Conservation (phyloP, 768 basidiomycete species). For the Russula foetens region DNA sequence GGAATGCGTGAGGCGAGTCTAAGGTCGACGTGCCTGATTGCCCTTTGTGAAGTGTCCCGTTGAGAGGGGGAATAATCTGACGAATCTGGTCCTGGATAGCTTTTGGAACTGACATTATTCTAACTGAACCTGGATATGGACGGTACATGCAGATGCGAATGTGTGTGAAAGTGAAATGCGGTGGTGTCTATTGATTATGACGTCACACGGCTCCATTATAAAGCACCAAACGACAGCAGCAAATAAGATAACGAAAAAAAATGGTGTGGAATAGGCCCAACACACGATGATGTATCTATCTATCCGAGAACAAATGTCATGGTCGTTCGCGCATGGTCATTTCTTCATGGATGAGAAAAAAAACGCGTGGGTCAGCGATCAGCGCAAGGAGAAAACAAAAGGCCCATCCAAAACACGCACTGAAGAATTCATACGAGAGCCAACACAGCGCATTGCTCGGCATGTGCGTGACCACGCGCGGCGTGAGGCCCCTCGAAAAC, state of each 20-base stretch:
- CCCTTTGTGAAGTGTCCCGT: slow-evolving; percentile 86
- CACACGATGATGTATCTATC: slow-evolving; percentile 1
- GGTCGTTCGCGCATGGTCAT: slow-evolving; percentile 11
- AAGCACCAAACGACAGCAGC: not conserved
- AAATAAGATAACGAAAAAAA: slow-evolving; percentile 1
- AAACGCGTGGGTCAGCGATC: not conserved
- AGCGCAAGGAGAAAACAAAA: not conserved
- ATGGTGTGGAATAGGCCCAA: not conserved
- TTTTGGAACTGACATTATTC: slow-evolving; percentile 54
- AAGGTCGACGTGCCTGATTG: slow-evolving; percentile 62
- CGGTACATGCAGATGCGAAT: no score
- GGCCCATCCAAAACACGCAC: slow-evolving; percentile 48
- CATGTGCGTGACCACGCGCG: slow-evolving; percentile 90
- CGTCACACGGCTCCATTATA: not conserved
- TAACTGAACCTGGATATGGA: no score
- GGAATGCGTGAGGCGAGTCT: not conserved
- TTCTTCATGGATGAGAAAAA: slow-evolving; percentile 4
- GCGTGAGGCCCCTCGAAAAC: slow-evolving; percentile 80
- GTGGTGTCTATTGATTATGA: not conserved
- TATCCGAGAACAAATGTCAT: not conserved
- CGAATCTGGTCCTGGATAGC: slow-evolving; percentile 63
- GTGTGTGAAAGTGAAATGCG: no score
- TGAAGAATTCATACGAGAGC: slow-evolving; percentile 98
- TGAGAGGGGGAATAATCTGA: slow-evolving; percentile 83
- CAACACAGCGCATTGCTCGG: slow-evolving; percentile 96